These are phyloP conservation scores for Hyphopichia fennica DNA, from an alignment of 1,139 yeast species.

Conservation along the genomic window DNA sequence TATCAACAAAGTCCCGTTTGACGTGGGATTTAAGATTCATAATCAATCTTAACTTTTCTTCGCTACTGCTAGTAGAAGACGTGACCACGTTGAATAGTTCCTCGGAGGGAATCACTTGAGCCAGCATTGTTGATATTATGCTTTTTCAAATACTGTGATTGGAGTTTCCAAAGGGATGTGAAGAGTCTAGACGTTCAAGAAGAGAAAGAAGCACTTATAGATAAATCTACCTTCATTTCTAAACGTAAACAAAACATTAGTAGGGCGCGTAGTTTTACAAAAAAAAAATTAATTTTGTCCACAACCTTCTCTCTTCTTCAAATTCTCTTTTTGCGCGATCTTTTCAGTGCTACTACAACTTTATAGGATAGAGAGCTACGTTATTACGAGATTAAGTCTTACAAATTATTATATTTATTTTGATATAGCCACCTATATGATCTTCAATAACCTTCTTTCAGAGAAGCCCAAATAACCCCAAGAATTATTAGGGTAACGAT, in stretches of 20 bases:
- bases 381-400: no score
- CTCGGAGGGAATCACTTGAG: slow-evolving; percentile 16
- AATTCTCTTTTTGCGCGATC: no score
- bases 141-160: no score
- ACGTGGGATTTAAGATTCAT: slow-evolving; percentile 64
- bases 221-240: neutral
- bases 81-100: slow-evolving; percentile 25
- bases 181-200: no score
- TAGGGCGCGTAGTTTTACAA: neutral
- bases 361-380: no score
- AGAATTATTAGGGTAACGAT: neutral
- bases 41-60: slow-evolving; percentile 39
- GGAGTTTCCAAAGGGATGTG: neutral
- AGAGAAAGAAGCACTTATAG: neutral
- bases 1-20: slow-evolving; percentile 63
- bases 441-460: neutral
- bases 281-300: no score
- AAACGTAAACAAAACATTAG: neutral
- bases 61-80: slow-evolving; percentile 16
- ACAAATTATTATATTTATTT: no score
- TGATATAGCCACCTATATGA: neutral
- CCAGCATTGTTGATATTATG: neutral
- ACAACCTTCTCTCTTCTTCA: no score
- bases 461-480: slow-evolving; percentile 1
- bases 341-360: no score